These are phyloP conservation scores for Calycina herbarum DNA, from an alignment of 2,329 filamentous ascomycete genomes.

Conservation along the genomic window DNA sequence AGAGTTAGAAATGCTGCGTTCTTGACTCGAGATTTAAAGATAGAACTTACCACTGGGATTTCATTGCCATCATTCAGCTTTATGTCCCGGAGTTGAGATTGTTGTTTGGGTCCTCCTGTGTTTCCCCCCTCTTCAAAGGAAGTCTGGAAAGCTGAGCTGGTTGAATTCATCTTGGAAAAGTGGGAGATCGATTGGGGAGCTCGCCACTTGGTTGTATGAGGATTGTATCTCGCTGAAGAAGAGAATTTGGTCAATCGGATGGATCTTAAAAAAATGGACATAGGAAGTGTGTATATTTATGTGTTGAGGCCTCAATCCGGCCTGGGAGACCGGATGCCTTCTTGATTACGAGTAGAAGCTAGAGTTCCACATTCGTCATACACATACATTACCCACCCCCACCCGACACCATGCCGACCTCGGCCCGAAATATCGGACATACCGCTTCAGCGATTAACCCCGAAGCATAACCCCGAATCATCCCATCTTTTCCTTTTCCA, in stretches of 20 bases:
- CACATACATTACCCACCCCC: background rate
- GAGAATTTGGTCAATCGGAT: background rate
- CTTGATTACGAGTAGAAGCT: too few relatives aligned
- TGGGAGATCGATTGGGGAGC: slow-evolving; percentile 19
- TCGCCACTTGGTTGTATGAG: slow-evolving; percentile 12
- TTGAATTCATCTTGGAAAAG: slow-evolving; percentile 45
- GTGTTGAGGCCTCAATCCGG: background rate
- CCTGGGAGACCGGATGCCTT: too few relatives aligned
- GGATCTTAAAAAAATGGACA: background rate
- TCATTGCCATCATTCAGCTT: slow-evolving; percentile 73
- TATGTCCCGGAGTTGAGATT: slow-evolving; percentile 52
- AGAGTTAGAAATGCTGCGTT: slow-evolving; percentile 42
- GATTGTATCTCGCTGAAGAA: background rate
- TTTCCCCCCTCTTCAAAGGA: slow-evolving; percentile 37
- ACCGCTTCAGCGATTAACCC: background rate
- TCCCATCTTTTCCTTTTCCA: background rate
- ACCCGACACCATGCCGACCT: background rate
- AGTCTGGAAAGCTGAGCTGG: slow-evolving; percentile 39
- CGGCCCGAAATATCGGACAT: background rate
- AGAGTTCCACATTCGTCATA: background rate
- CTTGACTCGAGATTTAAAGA: background rate
- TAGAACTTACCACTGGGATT: slow-evolving; percentile 62
- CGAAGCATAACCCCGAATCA: background rate
- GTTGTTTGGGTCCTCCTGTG: slow-evolving; percentile 74
- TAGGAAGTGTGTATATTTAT: background rate